Base-by-base conservation (phyloP, 2,329 filamentous ascomycete species). In the Stylonectria norvegica region DNA sequence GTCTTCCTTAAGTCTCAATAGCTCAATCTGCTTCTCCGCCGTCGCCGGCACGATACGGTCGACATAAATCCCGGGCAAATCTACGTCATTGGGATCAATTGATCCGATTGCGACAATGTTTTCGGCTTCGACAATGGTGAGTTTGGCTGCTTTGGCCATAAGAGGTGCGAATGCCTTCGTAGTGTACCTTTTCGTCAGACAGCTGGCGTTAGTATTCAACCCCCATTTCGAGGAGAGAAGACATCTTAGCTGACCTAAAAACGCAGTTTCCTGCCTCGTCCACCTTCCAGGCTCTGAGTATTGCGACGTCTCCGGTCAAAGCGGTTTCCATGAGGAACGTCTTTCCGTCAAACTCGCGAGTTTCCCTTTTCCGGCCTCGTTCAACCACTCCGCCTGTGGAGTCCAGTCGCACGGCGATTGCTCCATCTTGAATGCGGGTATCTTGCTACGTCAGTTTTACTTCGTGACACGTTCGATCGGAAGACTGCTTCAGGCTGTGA, bases 101-200 rank as follows among this genome's bases (percentile, higher is more conserved):
- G 79, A 77, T 17, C 88, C 88, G 2, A 81, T 64, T 3, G 84
- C 79, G 37, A 94, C 88, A 43, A 94, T 89, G 48, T 91, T 76
- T 42, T 94, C 88, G 2, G 88, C 88, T 61, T 94, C 88, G 25
- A 93, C 86, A 28, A 94, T 90, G 18, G 86, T 84, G 27, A 86
- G 58, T 34, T 76, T 78, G 1, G 86, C 88, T 0, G 87, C 87
- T 66, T 91, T 90, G 44, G 85, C 88, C 85, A 89, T 88, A 47
- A 87, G 75, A 5, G 79, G 76, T 1, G 81, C 84, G 49, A 88
- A 89, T 0, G 83, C 81, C 60, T 86, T 86, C 20, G 85, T 88
- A 0, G 85, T 85, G 63, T 86, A 83, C 49, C 74, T 76, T 44
- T 56, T 1, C n/a, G n/a, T n/a, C n/a, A n/a, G 20, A 3, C 30